A percentile compares a stretch with the other conserved stretches of the same genome.
Evolutionary conservation across 1,139 yeast genomes (phyloP).

Genomic region (Diutina mesorugosa): DNA sequence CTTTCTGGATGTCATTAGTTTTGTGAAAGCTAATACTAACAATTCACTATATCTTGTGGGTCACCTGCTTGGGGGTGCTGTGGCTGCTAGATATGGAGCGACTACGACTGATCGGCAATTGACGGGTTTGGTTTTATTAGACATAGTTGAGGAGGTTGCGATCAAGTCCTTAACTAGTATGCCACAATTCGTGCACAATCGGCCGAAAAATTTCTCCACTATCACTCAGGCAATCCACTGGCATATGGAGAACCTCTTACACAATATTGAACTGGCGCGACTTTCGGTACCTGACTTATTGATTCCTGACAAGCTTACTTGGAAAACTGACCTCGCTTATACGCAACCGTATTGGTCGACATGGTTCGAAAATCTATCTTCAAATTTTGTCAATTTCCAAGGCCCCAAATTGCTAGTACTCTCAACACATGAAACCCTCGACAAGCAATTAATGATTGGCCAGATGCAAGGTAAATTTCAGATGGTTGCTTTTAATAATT

Average conservation of each 20-base stretch:
- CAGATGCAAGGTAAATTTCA: slow-evolving; percentile 98
- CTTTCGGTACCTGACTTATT: slow-evolving; percentile 66
- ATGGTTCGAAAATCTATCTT: slow-evolving; percentile 74
- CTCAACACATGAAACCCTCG: slow-evolving; percentile 88
- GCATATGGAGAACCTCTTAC: slow-evolving; percentile 52
- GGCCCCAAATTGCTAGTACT: slow-evolving; percentile 60
- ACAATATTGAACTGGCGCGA: slow-evolving; percentile 50
- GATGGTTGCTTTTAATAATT: slow-evolving; percentile 57
- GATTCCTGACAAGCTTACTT: slow-evolving; percentile 15
- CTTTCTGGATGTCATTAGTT: slow-evolving; percentile 33
- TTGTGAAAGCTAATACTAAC: slow-evolving; percentile 13
- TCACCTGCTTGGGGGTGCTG: slow-evolving; percentile 88
- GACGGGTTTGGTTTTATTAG: slow-evolving; percentile 65
- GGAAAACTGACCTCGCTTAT: slow-evolving; percentile 51
- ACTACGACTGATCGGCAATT: slow-evolving; percentile 9
- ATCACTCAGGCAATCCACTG: slow-evolving; percentile 62
- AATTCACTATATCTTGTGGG: slow-evolving; percentile 46
- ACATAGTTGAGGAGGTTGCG: slow-evolving; percentile 92
- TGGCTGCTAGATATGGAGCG: slow-evolving; percentile 39
- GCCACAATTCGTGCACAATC: slow-evolving; percentile 43
- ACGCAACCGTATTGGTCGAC: slow-evolving; percentile 64
- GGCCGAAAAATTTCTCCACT: slow-evolving; percentile 49
- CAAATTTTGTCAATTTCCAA: slow-evolving; percentile 26
- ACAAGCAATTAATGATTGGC: slow-evolving; percentile 75
- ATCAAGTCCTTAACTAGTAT: slow-evolving; percentile 53